Conservation (phyloP, 345 rosid genomes). For the Clarkia xantiana region DNA sequence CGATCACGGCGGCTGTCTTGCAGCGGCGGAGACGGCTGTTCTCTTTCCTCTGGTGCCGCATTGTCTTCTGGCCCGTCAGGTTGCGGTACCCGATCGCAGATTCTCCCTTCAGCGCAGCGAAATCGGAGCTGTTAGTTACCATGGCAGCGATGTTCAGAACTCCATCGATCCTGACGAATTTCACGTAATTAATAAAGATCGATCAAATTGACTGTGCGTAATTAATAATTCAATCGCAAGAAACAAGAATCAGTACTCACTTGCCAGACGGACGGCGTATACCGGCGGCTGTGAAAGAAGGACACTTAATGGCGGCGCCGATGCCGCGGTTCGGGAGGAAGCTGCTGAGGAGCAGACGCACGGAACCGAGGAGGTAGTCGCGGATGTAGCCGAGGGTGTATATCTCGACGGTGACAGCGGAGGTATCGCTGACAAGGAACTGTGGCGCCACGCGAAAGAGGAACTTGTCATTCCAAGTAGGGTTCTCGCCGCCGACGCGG, state of each 20-base stretch:
- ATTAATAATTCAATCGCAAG: background rate
- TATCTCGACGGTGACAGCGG: conserved; percentile 60
- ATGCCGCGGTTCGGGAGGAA: conserved; percentile 16
- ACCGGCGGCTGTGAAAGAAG: conserved; percentile 63
- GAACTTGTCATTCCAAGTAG: conserved; percentile 82
- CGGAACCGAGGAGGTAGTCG: conserved; percentile 54
- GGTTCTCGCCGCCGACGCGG: conserved; percentile 48
- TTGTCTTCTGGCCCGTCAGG: conserved; percentile 18
- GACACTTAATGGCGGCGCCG: conserved; percentile 14
- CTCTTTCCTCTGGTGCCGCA: conserved; percentile 1
- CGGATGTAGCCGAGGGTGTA: conserved; percentile 54
- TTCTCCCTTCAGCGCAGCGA: conserved; percentile 17
- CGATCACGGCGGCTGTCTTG: background rate
- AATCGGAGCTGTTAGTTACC: conserved; percentile 35
- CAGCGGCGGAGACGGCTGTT: conserved; percentile 6
- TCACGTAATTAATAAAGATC: too few species aligned
- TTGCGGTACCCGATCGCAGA: conserved; percentile 37
- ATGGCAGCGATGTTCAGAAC: conserved; percentile 52
- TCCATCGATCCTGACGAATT: conserved; percentile 27
- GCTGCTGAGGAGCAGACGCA: conserved; percentile 54
- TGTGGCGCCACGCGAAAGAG: conserved; percentile 47
- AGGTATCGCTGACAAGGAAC: conserved; percentile 55
- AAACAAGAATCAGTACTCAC: conserved; percentile 10
- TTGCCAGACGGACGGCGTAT: conserved; percentile 72
- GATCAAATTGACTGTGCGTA: too few species aligned